Evolutionary conservation across 352 stramenopile species (phyloP), one percentile per base, ranked within the genome.

Genomic region (Pythium sukuiense): DNA sequence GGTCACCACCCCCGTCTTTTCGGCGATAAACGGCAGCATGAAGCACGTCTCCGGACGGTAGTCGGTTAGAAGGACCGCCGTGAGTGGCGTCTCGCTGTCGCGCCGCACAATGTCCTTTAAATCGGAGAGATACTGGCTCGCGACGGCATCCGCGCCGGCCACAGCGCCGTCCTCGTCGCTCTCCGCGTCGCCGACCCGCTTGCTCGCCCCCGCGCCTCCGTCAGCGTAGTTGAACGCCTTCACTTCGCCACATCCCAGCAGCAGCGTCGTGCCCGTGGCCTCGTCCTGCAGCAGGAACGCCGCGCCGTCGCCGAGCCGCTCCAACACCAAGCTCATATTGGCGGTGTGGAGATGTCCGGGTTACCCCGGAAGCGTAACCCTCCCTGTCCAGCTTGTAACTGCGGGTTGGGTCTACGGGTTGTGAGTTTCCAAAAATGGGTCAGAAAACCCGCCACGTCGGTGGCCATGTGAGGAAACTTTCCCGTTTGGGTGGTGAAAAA

Each of bases 241-340:
- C 0, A 70, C 64, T 58, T 93, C 79, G 0, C 86, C 86, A 41
- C 86, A 94, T 27, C 86, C 71, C 2, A 94, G 69, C 8, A 94
- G 73, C 24, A 93, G 59, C 7, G 69, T 77, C 20, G 74, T 73
- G 11, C 72, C 69, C 11, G 76, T 82, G 29, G 65, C 30, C 29
- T 87, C 79, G 61, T 94, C 86, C 9, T 79, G 82, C 18, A 94
- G 69, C 55, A 89, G 74, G 67, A 83, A 91, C 45, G 86, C 72
- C 32, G 83, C 82, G 63, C 84, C 86, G 59, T 80, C 73, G 56
- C 84, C 84, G 24, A 94, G 77, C 24, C 83, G 71, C 73, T 92
- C 81, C 27, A 94, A 62, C 9, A 72, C 78, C 32, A 93, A 26
- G 55, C 74, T 88, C 86, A 92, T 91, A 0, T 9, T 59, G 39